Conservation (phyloP, 805 yeast species). For the Kluyveromyces wickerhamii region DNA sequence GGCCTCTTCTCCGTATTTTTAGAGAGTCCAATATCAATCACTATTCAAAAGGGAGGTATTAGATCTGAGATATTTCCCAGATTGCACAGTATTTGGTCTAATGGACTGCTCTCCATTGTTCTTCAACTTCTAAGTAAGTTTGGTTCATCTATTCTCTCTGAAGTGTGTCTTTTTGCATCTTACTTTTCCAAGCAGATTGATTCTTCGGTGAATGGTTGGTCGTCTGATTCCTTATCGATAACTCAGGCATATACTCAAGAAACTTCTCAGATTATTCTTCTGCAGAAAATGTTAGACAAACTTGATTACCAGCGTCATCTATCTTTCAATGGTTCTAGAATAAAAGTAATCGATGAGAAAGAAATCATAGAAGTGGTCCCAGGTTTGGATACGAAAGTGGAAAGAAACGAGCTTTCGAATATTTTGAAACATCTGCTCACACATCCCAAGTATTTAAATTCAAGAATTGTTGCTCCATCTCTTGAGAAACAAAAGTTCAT, state of each 20-base stretch:
- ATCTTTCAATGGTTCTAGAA: slow-evolving; percentile 14
- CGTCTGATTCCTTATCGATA: slow-evolving; percentile 33
- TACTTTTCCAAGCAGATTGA: slow-evolving; percentile 61
- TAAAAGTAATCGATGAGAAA: slow-evolving; percentile 13
- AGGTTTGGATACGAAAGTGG: slow-evolving; percentile 54
- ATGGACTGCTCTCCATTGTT: slow-evolving; percentile 66
- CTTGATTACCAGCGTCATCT: slow-evolving; percentile 47
- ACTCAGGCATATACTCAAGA: slow-evolving; percentile 51
- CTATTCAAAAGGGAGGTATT: slow-evolving; percentile 59
- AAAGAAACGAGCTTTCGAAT: slow-evolving; percentile 50
- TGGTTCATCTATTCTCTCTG: slow-evolving; percentile 57
- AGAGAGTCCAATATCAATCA: slow-evolving; percentile 65
- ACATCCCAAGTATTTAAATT: slow-evolving; percentile 76
- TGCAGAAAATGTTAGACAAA: slow-evolving; percentile 49
- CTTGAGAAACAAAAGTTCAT: slow-evolving; percentile 54
- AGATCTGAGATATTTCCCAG: slow-evolving; percentile 44
- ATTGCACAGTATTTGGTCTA: slow-evolving; percentile 76
- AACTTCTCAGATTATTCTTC: slow-evolving; percentile 57
- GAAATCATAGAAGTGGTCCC: slow-evolving; percentile 35
- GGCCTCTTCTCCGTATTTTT: slow-evolving; percentile 63
- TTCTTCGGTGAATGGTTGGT: slow-evolving; percentile 62
- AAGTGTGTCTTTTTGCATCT: slow-evolving; percentile 52
- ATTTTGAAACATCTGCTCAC: slow-evolving; percentile 66
- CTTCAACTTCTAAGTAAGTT: slow-evolving; percentile 52
- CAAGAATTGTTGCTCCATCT: slow-evolving; percentile 57